These are phyloP conservation scores for Suhomyces bribrorum DNA, from an alignment of 1,139 yeast species.

Conservation along the genomic window DNA sequence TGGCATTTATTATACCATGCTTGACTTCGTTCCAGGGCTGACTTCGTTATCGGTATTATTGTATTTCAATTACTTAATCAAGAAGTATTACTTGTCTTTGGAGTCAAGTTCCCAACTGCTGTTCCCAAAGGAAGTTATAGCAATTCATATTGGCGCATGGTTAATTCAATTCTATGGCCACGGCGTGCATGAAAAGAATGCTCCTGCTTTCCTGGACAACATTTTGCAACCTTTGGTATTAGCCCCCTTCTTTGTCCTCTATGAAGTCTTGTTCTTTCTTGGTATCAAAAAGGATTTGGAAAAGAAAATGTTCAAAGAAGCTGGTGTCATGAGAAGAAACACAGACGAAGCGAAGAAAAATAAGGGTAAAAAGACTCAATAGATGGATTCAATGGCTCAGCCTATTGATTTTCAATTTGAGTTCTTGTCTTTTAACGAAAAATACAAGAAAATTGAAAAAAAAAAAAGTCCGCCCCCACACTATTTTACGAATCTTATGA, in stretches of 20 bases:
- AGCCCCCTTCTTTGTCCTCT: slow-evolving; percentile 88
- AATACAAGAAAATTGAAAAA: too few relatives aligned
- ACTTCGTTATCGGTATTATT: too few relatives aligned
- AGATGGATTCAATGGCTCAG: too few relatives aligned
- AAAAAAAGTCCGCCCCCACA: too few relatives aligned
- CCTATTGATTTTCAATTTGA: neutral
- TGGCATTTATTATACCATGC: slow-evolving; percentile 41
- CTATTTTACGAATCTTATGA: too few relatives aligned
- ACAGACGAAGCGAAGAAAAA: slow-evolving; percentile 14
- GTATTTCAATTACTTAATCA: slow-evolving; percentile 46
- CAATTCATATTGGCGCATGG: slow-evolving; percentile 64
- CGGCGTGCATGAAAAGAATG: slow-evolving; percentile 73
- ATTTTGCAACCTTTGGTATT: slow-evolving; percentile 80
- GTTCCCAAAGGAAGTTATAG: slow-evolving; percentile 33
- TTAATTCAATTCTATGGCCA: slow-evolving; percentile 88
- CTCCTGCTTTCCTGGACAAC: slow-evolving; percentile 87
- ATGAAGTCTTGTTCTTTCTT: slow-evolving; percentile 67
- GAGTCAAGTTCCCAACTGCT: slow-evolving; percentile 18
- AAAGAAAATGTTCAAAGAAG: slow-evolving; percentile 53
- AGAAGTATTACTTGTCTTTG: slow-evolving; percentile 21
- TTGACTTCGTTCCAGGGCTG: slow-evolving; percentile 44
- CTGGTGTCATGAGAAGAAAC: slow-evolving; percentile 38
- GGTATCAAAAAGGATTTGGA: slow-evolving; percentile 63
- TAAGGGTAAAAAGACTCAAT: neutral
- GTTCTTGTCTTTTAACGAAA: slow-evolving; percentile 16